Evolutionary conservation across 768 basidiomycete species (phyloP).

Genomic region (Kwoniella newhampshirensis): DNA sequence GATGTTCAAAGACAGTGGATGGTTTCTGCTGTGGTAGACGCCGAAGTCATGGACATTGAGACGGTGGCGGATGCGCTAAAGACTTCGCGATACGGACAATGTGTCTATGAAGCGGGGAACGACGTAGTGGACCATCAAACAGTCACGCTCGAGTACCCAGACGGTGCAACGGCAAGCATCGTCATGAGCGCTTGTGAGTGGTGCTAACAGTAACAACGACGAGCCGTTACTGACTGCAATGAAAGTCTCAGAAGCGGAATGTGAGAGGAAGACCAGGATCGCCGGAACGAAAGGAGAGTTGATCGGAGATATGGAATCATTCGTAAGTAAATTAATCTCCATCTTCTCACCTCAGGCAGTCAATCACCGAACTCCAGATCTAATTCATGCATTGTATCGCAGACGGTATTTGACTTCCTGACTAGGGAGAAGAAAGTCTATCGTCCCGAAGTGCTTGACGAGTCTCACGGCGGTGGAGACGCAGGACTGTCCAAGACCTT

Average conservation of each 20-base stretch:
- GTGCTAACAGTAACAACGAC: too few species aligned
- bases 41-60: conserved; percentile 83
- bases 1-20: too few species aligned
- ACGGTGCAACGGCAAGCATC: conserved; percentile 75
- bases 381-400: not conserved
- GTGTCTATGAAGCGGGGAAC: conserved; percentile 78
- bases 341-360: conserved; percentile 57
- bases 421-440: conserved; percentile 53
- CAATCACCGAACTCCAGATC: too few species aligned
- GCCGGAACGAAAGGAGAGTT: conserved; percentile 85
- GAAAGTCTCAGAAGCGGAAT: conserved; percentile 61
- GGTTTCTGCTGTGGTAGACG: conserved; percentile 59
- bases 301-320: conserved; percentile 73
- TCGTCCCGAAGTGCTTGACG: conserved; percentile 53
- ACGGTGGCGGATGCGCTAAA: conserved; percentile 69
- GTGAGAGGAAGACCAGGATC: conserved; percentile 73
- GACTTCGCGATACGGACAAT: conserved; percentile 64
- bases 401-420: conserved; percentile 71
- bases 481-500: not conserved
- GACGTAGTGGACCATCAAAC: conserved; percentile 84
- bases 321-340: conserved; percentile 61
- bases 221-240: too few species aligned
- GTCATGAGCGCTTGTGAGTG: conserved; percentile 73
- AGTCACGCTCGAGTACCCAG: conserved; percentile 79
- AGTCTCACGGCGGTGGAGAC: conserved; percentile 2